phyloP scores from a whole-genome alignment of 306 rosid species.

The Vigna trinervia region DNA sequence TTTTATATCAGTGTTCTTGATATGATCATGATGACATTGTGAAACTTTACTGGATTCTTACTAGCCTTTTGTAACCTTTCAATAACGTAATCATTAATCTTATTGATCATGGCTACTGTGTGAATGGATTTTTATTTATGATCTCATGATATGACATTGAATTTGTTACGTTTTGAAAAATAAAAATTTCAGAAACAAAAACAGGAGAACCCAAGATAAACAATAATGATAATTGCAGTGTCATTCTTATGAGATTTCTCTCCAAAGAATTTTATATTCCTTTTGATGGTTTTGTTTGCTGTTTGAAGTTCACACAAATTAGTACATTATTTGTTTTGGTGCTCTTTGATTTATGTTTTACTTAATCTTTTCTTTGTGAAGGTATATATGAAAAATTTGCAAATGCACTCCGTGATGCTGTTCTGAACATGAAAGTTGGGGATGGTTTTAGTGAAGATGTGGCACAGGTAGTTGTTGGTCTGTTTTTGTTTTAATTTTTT shows the following conservation, averaged over 20 bases:
- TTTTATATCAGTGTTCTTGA: slow-evolving; percentile 1
- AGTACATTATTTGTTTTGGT: slow-evolving; percentile 3
- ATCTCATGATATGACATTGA: slow-evolving; percentile 6
- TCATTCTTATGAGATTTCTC: slow-evolving; percentile 27
- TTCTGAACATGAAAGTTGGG: slow-evolving; percentile 87
- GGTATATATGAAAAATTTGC: slow-evolving; percentile 90
- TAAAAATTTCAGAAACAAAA: slow-evolving; percentile 10
- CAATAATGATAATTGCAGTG: slow-evolving; percentile 6
- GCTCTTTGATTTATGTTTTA: background rate
- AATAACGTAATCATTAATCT: slow-evolving; percentile 8
- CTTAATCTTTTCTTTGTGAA: slow-evolving; percentile 45
- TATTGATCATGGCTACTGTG: slow-evolving; percentile 8
- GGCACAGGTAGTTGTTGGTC: slow-evolving; percentile 63
- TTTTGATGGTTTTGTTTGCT: slow-evolving; percentile 26
- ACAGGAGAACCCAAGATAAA: slow-evolving; percentile 4
- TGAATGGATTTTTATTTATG: slow-evolving; percentile 24
- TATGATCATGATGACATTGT: slow-evolving; percentile 10
- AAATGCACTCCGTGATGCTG: slow-evolving; percentile 73
- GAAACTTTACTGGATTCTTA: slow-evolving; percentile 21
- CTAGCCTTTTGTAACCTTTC: slow-evolving; percentile 18
- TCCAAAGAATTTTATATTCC: slow-evolving; percentile 27
- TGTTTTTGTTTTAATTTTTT: background rate
- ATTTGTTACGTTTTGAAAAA: background rate
- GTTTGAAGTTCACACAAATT: slow-evolving; percentile 4
- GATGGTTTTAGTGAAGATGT: slow-evolving; percentile 93